Percentiles rank a stretch among this genome's conserved stretches.
These are phyloP conservation scores for Puccinia coronata DNA, from an alignment of 1,284 basidiomycete genomes.

Conservation along the genomic window DNA sequence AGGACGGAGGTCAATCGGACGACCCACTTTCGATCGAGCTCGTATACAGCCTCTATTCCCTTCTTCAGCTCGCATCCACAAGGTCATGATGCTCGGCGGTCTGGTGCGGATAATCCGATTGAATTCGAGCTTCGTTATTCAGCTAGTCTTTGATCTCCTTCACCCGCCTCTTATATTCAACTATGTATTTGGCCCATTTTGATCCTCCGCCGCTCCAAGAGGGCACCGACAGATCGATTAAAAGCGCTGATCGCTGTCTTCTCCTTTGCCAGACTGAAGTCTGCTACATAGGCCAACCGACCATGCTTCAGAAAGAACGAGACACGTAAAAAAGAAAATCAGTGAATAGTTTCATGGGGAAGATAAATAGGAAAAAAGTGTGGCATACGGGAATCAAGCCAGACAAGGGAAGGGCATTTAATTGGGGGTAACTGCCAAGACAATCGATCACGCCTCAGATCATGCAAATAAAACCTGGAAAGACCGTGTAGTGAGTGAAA, in stretches of 20 bases:
- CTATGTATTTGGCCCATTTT: not conserved
- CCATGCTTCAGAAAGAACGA: slow-evolving; percentile 13
- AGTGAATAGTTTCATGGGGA: not conserved
- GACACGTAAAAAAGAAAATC: no score
- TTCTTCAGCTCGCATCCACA: slow-evolving; percentile 10
- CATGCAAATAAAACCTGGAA: not conserved
- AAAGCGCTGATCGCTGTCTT: not conserved
- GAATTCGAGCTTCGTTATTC: not conserved
- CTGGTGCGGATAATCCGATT: not conserved
- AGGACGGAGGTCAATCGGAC: not conserved
- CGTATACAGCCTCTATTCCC: not conserved
- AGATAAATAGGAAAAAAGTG: not conserved
- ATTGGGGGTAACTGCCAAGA: not conserved
- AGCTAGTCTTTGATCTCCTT: not conserved
- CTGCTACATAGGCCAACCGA: slow-evolving; percentile 2
- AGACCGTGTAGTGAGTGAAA: not conserved
- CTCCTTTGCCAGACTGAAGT: slow-evolving; percentile 12
- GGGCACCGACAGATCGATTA: not conserved
- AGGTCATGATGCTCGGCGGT: not conserved
- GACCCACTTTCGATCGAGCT: not conserved
- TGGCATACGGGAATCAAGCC: slow-evolving; percentile 18
- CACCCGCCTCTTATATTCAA: slow-evolving; percentile 1
- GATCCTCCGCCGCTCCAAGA: not conserved
- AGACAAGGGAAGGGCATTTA: not conserved
- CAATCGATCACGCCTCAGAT: not conserved